phyloP scores from a whole-genome alignment of 768 basidiomycete species.

The Russula olivacea region DNA sequence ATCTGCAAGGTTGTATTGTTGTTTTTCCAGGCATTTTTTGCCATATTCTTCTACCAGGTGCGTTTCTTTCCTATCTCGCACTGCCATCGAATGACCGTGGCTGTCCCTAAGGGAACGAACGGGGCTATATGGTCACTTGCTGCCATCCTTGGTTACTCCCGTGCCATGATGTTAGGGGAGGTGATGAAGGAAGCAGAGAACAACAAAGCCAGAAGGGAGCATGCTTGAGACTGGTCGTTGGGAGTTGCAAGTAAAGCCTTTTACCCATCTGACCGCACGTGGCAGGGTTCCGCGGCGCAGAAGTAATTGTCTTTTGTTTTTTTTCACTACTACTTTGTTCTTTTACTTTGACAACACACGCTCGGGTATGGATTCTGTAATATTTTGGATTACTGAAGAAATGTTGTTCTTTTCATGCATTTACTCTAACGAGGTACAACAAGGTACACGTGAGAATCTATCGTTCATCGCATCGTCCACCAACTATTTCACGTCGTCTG shows the following conservation, averaged over 20 bases:
- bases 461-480: neutral
- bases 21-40: conserved; percentile 54
- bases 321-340: neutral
- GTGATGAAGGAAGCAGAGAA: conserved; percentile 57
- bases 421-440: no score
- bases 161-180: conserved; percentile 65
- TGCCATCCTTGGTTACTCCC: conserved; percentile 59
- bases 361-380: neutral
- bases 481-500: conserved; percentile 8
- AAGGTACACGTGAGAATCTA: neutral
- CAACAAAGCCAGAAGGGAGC: conserved; percentile 53
- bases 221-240: conserved; percentile 39
- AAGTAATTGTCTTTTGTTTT: neutral
- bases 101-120: conserved; percentile 64
- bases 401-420: neutral
- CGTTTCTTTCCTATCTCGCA: conserved; percentile 21
- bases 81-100: neutral
- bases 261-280: conserved; percentile 3
- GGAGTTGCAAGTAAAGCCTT: conserved; percentile 3
- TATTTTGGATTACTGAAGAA: neutral
- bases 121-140: conserved; percentile 75
- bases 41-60: conserved; percentile 74
- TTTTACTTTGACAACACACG: neutral
- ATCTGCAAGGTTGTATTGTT: conserved; percentile 57
- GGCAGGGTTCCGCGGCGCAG: conserved; percentile 15